Base-by-base conservation (phyloP, 169 alveolate genomes). In the Eimeria praecox region DNA sequence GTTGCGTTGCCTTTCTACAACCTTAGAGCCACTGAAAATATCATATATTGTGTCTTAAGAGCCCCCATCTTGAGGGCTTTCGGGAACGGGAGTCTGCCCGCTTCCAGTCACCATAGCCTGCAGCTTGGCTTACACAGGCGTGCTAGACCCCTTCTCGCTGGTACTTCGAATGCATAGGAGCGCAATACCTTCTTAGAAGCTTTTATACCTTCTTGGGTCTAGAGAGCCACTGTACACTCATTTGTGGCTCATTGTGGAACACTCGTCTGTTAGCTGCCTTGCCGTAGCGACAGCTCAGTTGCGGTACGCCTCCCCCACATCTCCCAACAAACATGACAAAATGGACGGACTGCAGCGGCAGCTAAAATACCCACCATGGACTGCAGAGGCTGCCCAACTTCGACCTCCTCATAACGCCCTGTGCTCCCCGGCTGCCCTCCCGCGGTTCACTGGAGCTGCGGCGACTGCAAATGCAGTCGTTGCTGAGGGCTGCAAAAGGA, bases 291-390 rank as follows among this genome's bases (percentile, higher is more conserved):
- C 80, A 10, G 30, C 27, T 12, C 80, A 33, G 80, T n/a, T 69
- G 49, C 80, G 49, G 0, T 14, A 1, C n/a, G 49, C 80, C 44
- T 64, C 80, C 49, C n/a, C 80, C 12, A 12, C 80, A 14, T 69
- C 80, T 20, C 16, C n/a, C 46, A 69, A 33, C 80, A 14, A 69
- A 49, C 80, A 69, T 35, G 80, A 35, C 49, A 49, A 52, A 82
- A 82, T 82, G 90, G 90, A 82, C 18, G 62, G 75, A 30, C 49
- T 82, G 30, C 71, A 52, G 69, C 90, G 33, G 90, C 71, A n/a
- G 44, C 18, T 82, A 46, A 46, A 82, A 22, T 18, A 49, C 73
- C 40, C 90, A n/a, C 20, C 78, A 38, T 86, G 80, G 78, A 38
- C 52, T 18, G 30, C 49, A 52, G 73, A 24, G 49, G 54, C 27